Evolutionary conservation across 2,329 filamentous ascomycete species (phyloP).

Genomic region (Sclerotinia borealis): DNA sequence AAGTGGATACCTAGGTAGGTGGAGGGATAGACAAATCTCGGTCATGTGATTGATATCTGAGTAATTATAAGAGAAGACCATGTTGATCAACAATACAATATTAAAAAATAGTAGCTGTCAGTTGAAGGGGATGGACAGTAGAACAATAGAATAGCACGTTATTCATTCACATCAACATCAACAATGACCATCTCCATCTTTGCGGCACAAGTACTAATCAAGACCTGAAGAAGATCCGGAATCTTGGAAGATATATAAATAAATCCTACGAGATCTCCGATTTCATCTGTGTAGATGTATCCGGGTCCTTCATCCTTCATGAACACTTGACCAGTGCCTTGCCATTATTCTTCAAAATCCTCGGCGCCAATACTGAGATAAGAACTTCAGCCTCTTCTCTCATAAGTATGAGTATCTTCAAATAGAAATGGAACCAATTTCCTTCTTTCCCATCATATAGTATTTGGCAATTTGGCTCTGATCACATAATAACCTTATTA

Average conservation of each 20-base stretch:
- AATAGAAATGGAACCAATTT: not conserved
- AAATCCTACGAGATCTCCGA: not conserved
- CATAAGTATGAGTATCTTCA: not conserved
- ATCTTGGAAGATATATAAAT: not conserved
- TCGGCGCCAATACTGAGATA: not conserved
- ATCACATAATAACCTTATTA: not conserved
- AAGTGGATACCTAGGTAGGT: too few species aligned
- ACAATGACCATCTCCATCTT: too few species aligned
- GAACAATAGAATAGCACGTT: too few species aligned
- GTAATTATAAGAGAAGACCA: too few species aligned
- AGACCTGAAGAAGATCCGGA: not conserved
- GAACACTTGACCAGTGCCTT: not conserved
- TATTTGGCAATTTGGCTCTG: not conserved
- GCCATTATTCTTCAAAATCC: not conserved
- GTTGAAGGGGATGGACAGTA: not conserved
- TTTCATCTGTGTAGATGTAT: not conserved
- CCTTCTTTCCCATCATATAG: not conserved
- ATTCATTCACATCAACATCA: too few species aligned
- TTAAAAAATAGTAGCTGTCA: not conserved
- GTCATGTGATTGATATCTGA: too few species aligned
- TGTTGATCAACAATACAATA: not conserved
- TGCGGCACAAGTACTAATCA: not conserved
- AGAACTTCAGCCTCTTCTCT: not conserved
- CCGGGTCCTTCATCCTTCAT: not conserved
- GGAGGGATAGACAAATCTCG: too few species aligned